These are phyloP conservation scores for Vaccinium corymbosum DNA, from an alignment of 148 eudicot species.

Conservation along the genomic window DNA sequence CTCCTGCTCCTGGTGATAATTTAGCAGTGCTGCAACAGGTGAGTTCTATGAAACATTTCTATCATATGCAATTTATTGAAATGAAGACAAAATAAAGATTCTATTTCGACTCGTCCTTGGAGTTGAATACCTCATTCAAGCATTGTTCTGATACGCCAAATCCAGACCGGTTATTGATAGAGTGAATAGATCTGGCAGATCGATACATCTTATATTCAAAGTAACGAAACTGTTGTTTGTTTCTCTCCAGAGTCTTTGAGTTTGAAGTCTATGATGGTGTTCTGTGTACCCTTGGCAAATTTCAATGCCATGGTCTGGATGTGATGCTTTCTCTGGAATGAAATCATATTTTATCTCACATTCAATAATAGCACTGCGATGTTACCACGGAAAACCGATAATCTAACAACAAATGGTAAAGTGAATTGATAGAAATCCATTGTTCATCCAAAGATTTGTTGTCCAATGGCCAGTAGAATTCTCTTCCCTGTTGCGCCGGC, in stretches of 20 bases:
- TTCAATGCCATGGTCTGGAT: background rate
- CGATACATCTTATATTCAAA: background rate
- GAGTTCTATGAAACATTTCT: background rate
- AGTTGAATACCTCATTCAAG: background rate
- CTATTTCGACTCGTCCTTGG: background rate
- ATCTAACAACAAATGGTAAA: background rate
- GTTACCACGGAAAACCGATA: background rate
- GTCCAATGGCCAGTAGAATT: background rate
- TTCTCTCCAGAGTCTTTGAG: background rate
- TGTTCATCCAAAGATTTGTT: background rate
- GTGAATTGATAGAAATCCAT: background rate
- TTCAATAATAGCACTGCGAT: background rate
- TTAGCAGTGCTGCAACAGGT: slow-evolving; percentile 82
- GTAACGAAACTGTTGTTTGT: background rate
- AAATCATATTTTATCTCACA: background rate
- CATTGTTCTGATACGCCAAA: background rate
- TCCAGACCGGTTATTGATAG: background rate
- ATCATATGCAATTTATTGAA: background rate
- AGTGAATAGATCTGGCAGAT: background rate
- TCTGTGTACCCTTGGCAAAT: background rate
- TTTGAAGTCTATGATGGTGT: background rate
- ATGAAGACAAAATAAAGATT: background rate
- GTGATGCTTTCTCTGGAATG: background rate
- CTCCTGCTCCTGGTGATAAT: slow-evolving; percentile 63
- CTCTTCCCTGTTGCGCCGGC: background rate